A percentile compares a stretch with the other conserved stretches of the same genome.
These are phyloP conservation scores for Microdochium paspali DNA, from an alignment of 2,329 filamentous ascomycete species.

Conservation along the genomic window DNA sequence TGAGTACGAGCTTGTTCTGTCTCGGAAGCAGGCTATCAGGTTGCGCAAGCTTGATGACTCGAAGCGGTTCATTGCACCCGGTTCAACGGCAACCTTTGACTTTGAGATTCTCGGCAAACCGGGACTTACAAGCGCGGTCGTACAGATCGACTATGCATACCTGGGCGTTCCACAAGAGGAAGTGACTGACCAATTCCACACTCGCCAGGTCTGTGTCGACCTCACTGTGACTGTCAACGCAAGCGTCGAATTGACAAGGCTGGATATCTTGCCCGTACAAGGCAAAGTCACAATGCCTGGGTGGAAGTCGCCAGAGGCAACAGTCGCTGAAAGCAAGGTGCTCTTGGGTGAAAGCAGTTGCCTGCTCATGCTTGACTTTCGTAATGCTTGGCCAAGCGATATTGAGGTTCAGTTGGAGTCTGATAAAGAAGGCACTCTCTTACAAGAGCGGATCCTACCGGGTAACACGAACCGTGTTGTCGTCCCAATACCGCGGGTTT, in stretches of 20 bases:
- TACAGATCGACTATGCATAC: constrained; percentile 81
- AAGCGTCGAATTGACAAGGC: constrained; percentile 70
- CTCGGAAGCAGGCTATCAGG: constrained; percentile 61
- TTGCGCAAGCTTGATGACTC: constrained; percentile 40
- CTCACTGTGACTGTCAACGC: constrained; percentile 87
- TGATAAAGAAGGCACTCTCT: constrained; percentile 34
- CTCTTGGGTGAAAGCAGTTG: constrained; percentile 55
- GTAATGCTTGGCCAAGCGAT: constrained; percentile 82
- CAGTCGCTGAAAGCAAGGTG: constrained; percentile 14
- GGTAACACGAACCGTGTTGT: constrained; percentile 67
- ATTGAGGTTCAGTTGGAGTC: constrained; percentile 56
- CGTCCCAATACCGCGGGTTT: constrained; percentile 66
- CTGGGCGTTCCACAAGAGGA: constrained; percentile 63
- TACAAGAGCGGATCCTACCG: constrained; percentile 48
- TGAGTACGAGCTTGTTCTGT: constrained; percentile 74
- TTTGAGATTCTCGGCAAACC: constrained; percentile 83
- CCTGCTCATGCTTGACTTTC: constrained; percentile 71
- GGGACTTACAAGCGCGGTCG: constrained; percentile 66
- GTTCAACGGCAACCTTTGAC: constrained; percentile 60
- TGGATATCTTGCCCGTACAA: constrained; percentile 69
- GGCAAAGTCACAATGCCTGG: constrained; percentile 52
- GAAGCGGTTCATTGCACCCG: constrained; percentile 54
- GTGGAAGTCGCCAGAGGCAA: constrained; percentile 35
- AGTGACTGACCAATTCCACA: constrained; percentile 67
- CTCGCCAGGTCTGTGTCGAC: constrained; percentile 70